These are phyloP conservation scores for Hanseniaspora uvarum DNA, from an alignment of 1,139 yeast genomes.

Conservation along the genomic window DNA sequence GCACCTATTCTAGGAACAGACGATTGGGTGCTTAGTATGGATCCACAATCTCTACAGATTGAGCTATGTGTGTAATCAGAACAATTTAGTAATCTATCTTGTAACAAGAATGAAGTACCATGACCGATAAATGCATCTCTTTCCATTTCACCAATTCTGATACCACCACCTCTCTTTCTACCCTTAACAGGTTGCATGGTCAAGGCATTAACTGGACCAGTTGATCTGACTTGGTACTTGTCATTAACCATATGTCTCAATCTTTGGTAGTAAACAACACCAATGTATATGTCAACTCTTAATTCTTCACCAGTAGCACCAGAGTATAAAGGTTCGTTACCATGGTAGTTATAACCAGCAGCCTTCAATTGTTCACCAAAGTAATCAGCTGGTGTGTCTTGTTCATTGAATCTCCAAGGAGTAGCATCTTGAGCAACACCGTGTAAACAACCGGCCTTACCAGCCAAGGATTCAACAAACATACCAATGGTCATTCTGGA, in stretches of 20 bases:
- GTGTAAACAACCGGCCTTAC: conserved; percentile 95
- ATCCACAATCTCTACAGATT: conserved; percentile 87
- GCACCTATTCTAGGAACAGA: conserved; percentile 88
- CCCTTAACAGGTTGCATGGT: conserved; percentile 99
- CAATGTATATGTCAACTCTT: conserved; percentile 89
- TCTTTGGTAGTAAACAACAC: conserved; percentile 95
- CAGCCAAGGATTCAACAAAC: conserved; percentile 97
- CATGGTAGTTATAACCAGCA: conserved; percentile 95
- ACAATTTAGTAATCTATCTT: conserved; percentile 89
- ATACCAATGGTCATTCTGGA: conserved; percentile 99
- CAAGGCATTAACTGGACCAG: conserved; percentile 93
- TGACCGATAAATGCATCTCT: conserved; percentile 98
- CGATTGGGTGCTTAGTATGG: conserved; percentile 75
- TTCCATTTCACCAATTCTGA: conserved; percentile 99
- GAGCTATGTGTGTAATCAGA: conserved; percentile 91
- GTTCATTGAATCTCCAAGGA: conserved; percentile 88
- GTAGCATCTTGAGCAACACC: conserved; percentile 97
- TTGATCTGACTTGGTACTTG: conserved; percentile 96
- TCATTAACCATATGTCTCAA: conserved; percentile 99
- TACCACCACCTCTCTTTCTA: conserved; percentile 98
- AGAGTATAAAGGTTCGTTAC: conserved; percentile 97
- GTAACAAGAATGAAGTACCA: conserved; percentile 92
- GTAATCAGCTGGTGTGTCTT: conserved; percentile 92
- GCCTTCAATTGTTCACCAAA: conserved; percentile 82
- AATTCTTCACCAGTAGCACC: conserved; percentile 98